Base-by-base conservation (phyloP, 805 yeast species). In the Candida corydali region DNA sequence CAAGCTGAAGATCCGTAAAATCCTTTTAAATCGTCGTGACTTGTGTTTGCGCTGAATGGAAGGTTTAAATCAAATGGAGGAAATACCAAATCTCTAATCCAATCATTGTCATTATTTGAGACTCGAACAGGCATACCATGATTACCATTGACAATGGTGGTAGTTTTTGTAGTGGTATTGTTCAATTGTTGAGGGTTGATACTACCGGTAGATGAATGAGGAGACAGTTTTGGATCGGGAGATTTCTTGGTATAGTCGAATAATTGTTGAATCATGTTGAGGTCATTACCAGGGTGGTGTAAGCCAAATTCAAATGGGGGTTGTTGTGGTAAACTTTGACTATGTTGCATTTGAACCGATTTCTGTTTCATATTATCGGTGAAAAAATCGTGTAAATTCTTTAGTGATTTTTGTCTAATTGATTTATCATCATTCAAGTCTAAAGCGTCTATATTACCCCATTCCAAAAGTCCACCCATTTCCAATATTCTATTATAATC, bases 71-170 rank as follows among this genome's bases (percentile, higher is more conserved):
- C 84, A 43, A 75, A 70, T 5, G 87, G 85, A 1, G 85, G 76
- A 37, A 69, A 77, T 34, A 83, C 75, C 46, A 84, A 81, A 43
- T 82, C 87, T 22, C 77, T 70, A 11, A 84, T 61, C 89, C 91
- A 82, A 40, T 77, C 81, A 19, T 73, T 76, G 19, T 41, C 43
- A 35, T 43, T 43, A 32, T 33, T 38, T n/a, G 32, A 29, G 3
- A 37, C 32, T 26, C 20, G 32, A 10, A 41, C 39, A 19, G 44
- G 41, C 44, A 41, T 41, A 8, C 40, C 38, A 26, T 40, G 30
- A 29, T 33, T 37, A 8, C 62, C 41, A 22, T 34, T 37, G 4
- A 32, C 20, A 26, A 19, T 17, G 14, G 40, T 24, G 8, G 29
- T 22, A 15, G 40, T 24, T 8, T 20, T 22, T 4, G 12, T 14